phyloP scores from a whole-genome alignment of 768 basidiomycete species.

The Macrolepiota albuminosa region DNA sequence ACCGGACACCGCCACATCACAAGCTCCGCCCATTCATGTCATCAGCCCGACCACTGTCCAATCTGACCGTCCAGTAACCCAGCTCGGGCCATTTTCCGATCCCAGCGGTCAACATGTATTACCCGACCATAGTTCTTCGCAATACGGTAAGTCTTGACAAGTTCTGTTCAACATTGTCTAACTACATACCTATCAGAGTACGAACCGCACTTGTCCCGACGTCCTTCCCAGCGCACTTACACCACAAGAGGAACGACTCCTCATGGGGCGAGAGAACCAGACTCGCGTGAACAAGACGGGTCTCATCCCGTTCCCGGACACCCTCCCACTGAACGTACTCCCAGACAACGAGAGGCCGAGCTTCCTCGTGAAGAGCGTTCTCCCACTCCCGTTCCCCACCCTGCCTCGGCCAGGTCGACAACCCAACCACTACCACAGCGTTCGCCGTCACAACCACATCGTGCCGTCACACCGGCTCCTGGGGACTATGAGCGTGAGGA shows the following conservation, averaged over 20 bases:
- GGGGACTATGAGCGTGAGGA: conserved; percentile 43
- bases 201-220: background rate
- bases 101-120: background rate
- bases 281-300: background rate
- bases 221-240: background rate
- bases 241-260: background rate
- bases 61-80: conserved; percentile 1
- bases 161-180: background rate
- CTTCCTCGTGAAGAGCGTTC: background rate
- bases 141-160: conserved; percentile 8
- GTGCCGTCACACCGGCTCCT: conserved; percentile 31
- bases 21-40: conserved; percentile 12
- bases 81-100: conserved; percentile 3
- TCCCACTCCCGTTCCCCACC: background rate
- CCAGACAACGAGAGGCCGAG: conserved; percentile 3
- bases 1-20: background rate
- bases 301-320: conserved; percentile 13
- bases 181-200: conserved; percentile 2
- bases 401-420: conserved; percentile 5
- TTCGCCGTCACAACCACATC: conserved; percentile 18
- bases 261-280: background rate
- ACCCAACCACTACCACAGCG: background rate
- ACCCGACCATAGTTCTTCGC: background rate
- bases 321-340: background rate
- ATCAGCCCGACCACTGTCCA: conserved; percentile 11